Evolutionary conservation across 2,329 filamentous ascomycete genomes (phyloP), one percentile per base, ranked within the genome.

Genomic region (Pseudogymnoascus sp.): DNA sequence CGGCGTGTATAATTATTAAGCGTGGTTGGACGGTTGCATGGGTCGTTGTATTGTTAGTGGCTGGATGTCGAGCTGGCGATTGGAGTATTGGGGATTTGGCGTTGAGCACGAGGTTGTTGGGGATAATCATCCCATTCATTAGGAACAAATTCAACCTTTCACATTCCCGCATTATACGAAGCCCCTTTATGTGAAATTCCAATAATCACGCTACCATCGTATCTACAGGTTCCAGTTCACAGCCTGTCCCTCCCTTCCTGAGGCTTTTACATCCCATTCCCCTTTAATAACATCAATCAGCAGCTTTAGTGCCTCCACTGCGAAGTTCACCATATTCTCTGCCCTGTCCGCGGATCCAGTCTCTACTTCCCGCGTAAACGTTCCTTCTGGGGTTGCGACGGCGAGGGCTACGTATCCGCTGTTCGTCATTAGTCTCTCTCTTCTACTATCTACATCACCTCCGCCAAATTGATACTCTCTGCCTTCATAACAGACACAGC

Each of bases 401-500:
- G 83, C 83, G 37, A 88, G 70, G 14, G 84, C 83, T 28, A 86
- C 81, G 74, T 86, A 87, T 1, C 84, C 84, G 7, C 78, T 80
- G 39, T 60, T 16, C 20, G 1, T 38, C n/a, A 34, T 59, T 16
- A 58, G 32, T 12, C n/a, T 14, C 2, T 7, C 6, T 32, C 6
- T n/a, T n/a, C 22, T 50, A 7, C 4, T 4, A 16, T 30, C 12
- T 8, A 30, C 2, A 16, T n/a, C 6, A 11, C 6, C 12, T 2
- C 16, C 1, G 16, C 2, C 11, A 11, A 14, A 9, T 2, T 50
- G 25, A 16, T 16, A 16, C 3, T 8, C 20, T 12, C 50, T 9
- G 7, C 2, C 4, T 57, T 11, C 14, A 57, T 7, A 20, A 37
- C 5, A 34, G 8, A 8, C 7, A 22, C 9, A 16, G 6, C 4